Base-by-base conservation (phyloP, 2,329 filamentous ascomycete species). In the Aspergillus fischeri region DNA sequence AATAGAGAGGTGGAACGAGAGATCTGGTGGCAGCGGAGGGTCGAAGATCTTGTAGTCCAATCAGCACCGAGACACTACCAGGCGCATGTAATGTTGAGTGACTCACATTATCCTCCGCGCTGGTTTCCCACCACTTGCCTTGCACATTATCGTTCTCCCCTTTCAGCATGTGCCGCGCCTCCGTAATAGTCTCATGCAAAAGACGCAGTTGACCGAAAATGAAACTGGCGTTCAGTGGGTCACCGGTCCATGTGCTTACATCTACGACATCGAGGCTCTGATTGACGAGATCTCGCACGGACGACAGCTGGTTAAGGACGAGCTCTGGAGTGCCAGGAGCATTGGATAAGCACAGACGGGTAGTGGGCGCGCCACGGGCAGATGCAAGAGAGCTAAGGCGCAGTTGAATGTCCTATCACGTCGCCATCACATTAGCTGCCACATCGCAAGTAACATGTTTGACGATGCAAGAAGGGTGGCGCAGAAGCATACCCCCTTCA, bases 241-340 rank as follows among this genome's bases (percentile, higher is more conserved):
- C 84, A 17, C 87, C 86, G 38, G 88, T 89, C 78, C 86, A 88
- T 28, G 88, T 82, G 48, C 88, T 91, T 17, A 95, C 83, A 65
- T 88, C 85, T 51, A 96, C 86, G 49, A 96, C 85, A 72, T 95
- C 91, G 61, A 97, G 84, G 56, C 90, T 88, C 67, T 91, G 85
- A 59, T 89, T 93, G 64, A 97, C 87, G 44, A 92, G 80, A n/a
- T 86, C 85, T 60, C 91, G 85, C 11, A 94, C 83, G 10, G 83
- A 78, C 21, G 86, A 85, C 52, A 97, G 82, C 58, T 92, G 86
- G 17, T 84, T 80, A 52, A 97, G 82, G 14, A 83, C 76, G 32
- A 89, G 76, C 3, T 81, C 81, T 3, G 83, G 81, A 3, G 82
- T 81, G 50, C 78, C 75, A n/a, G 83, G 78, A 3, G 77, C 73